Base-by-base conservation (phyloP, 495 filamentous ascomycete species). In the Rhypophila decipiens region DNA sequence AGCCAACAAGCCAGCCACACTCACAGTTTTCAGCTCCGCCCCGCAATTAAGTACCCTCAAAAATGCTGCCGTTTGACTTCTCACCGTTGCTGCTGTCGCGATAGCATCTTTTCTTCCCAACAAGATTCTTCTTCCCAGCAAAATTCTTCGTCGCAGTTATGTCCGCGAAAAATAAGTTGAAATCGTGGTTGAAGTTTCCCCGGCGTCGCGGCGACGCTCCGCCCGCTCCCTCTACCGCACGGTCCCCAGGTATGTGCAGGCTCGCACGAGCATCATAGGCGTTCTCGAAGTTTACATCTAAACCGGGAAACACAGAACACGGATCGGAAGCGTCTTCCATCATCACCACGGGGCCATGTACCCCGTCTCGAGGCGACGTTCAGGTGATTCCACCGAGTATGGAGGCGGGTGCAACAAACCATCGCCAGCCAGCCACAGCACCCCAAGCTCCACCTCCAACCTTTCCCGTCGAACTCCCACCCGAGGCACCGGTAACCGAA, bases 241-340 rank as follows among this genome's bases (percentile, higher is more conserved):
- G 12, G 40, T 44, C 40, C 27, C 22, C 42, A 7, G 33, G 48
- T 51, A 46, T 13, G 48, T 50, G 29, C 35, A 45, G 43, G 42
- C 42, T 43, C 31, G n/a, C 35, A 23, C 18, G 20, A 15, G 35
- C 5, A 29, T 39, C 2, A 22, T 18, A 47, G 35, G 24, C 17
- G 22, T 40, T 37, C 43, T 46, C 11, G 21, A 49, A 31, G 36
- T 45, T 13, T 45, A 39, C 39, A 43, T 45, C 22, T 42, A 29
- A 27, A 46, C 24, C 20, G 44, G 34, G 33, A 52, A 27, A 22
- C n/a, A 13, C 50, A 52, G 35, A 50, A 33, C n/a, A 40, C 38
- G 36, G 29, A 39, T 21, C 43, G 21, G 38, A 27, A 42, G 18
- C 31, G 21, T 17, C 49, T 41, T 31, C 24, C 38, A n/a, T 34